phyloP scores from a whole-genome alignment of 306 rosid genomes.

The Pyrus bretschneideri region DNA sequence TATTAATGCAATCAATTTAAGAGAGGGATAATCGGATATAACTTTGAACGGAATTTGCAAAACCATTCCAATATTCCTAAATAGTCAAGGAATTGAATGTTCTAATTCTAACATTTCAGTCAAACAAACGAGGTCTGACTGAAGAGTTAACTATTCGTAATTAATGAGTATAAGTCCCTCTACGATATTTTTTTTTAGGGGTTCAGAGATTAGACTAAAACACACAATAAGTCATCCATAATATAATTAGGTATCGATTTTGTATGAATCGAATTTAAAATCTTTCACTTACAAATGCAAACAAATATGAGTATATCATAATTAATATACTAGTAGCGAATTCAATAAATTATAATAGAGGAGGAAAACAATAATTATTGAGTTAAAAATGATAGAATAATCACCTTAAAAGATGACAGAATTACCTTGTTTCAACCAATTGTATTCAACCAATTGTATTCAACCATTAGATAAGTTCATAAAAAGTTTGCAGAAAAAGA shows the following conservation, averaged over 20 bases:
- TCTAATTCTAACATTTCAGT: background rate
- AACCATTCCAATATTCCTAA: background rate
- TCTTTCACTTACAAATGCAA: too few relatives aligned
- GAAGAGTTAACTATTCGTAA: background rate
- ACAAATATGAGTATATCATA: too few relatives aligned
- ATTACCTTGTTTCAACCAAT: too few relatives aligned
- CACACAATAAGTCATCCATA: background rate
- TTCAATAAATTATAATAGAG: too few relatives aligned
- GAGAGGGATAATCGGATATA: background rate
- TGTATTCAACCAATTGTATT: too few relatives aligned
- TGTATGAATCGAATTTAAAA: too few relatives aligned
- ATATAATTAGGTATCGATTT: background rate
- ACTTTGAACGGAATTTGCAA: background rate
- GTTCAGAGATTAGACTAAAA: background rate
- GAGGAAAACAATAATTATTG: too few relatives aligned
- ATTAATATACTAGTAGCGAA: too few relatives aligned
- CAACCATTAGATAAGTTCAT: background rate
- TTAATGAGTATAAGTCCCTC: background rate
- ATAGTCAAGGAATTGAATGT: background rate
- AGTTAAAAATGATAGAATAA: too few relatives aligned
- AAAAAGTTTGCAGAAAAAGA: background rate
- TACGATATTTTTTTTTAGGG: too few relatives aligned
- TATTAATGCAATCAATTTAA: background rate
- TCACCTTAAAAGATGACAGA: too few relatives aligned
- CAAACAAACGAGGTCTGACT: background rate